Evolutionary conservation across 140 eudicot species (phyloP).

Genomic region (Flaveria floridana): DNA sequence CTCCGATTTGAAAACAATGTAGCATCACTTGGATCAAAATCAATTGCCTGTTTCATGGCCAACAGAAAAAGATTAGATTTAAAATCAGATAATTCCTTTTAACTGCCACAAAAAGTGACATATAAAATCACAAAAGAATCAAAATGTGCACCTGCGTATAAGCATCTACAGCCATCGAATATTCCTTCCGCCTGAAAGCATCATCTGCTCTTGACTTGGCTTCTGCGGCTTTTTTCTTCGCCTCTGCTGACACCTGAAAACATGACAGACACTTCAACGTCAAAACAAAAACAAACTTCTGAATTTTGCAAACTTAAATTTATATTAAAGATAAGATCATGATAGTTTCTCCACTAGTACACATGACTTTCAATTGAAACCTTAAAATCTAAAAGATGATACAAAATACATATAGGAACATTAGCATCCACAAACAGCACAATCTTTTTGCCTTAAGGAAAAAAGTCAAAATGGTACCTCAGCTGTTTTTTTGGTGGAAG

Average conservation of each 20-base stretch:
- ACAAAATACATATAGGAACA: slow-evolving; percentile 18
- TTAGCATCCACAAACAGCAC: neutral
- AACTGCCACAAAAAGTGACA: neutral
- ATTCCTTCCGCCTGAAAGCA: slow-evolving; percentile 74
- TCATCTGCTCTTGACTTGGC: slow-evolving; percentile 86
- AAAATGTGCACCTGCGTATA: slow-evolving; percentile 63
- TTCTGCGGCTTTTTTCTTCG: slow-evolving; percentile 82
- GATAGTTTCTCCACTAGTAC: slow-evolving; percentile 2
- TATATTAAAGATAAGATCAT: neutral
- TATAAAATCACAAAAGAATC: neutral
- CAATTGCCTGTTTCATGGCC: slow-evolving; percentile 67
- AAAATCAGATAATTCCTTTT: neutral
- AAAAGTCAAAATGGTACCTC: slow-evolving; percentile 47
- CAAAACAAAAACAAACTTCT: slow-evolving; percentile 18
- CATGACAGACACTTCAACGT: slow-evolving; percentile 4
- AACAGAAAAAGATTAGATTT: slow-evolving; percentile 12
- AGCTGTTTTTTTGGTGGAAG: slow-evolving; percentile 45
- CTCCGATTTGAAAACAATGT: slow-evolving; percentile 80
- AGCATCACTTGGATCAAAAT: slow-evolving; percentile 82
- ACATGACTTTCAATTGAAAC: slow-evolving; percentile 7
- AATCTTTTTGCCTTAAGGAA: neutral
- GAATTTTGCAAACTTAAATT: slow-evolving; percentile 8
- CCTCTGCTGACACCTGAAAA: slow-evolving; percentile 64
- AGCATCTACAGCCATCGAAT: slow-evolving; percentile 68
- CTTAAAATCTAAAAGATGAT: neutral